Percentiles rank a stretch among this genome's conserved stretches.
Conservation (phyloP, 176 grass and related monocot genomes). For the Pontederia paniculata region DNA sequence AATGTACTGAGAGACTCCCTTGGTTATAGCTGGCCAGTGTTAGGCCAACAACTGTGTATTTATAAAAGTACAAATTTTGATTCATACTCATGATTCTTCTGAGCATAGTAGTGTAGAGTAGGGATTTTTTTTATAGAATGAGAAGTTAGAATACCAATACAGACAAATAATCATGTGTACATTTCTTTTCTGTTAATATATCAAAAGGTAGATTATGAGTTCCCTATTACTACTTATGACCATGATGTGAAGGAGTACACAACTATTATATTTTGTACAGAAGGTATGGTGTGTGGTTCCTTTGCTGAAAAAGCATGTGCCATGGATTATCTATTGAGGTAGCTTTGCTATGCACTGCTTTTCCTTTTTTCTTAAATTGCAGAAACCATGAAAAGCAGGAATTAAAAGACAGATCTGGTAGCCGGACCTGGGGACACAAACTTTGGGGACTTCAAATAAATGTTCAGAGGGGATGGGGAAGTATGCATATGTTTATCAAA, state of each 20-base stretch:
- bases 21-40: neutral
- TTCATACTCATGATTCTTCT: constrained; percentile 27
- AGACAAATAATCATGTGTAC: neutral
- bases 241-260: constrained; percentile 2
- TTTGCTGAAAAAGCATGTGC: constrained; percentile 1
- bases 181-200: constrained; percentile 8
- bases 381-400: neutral
- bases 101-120: constrained; percentile 21
- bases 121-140: constrained; percentile 25
- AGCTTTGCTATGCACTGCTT: neutral
- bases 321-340: neutral
- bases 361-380: neutral
- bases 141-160: constrained; percentile 16
- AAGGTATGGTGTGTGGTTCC: neutral
- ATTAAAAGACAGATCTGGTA: constrained; percentile 8
- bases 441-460: neutral
- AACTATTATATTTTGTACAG: constrained; percentile 1
- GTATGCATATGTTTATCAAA: neutral
- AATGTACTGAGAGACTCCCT: neutral
- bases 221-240: constrained; percentile 2
- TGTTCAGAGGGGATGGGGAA: neutral
- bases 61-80: neutral
- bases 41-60: neutral
- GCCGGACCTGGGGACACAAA: constrained; percentile 1
- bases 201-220: neutral